Conservation (phyloP, 495 filamentous ascomycete species). For the Chaetomidium leptoderma region DNA sequence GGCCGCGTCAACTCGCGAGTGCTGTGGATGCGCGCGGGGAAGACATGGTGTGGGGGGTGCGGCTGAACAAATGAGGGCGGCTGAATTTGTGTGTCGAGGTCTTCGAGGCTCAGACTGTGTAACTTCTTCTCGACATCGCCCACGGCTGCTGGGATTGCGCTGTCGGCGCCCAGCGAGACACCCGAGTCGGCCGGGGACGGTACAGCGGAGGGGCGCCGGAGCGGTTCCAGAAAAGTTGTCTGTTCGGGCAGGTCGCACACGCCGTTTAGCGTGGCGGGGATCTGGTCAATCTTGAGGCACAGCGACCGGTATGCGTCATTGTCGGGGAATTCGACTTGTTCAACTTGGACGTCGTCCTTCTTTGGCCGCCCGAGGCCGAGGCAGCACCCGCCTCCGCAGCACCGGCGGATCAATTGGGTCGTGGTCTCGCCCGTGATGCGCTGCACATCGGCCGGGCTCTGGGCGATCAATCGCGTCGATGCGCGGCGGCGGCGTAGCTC, state of each 20-base stretch:
- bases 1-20: conserved; percentile 79
- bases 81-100: conserved; percentile 50
- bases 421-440: conserved; percentile 61
- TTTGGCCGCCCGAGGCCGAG: conserved; percentile 55
- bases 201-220: conserved; percentile 31
- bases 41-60: conserved; percentile 90
- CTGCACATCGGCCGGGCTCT: conserved; percentile 69
- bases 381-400: conserved; percentile 94
- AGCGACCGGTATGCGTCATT: conserved; percentile 82
- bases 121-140: conserved; percentile 26
- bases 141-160: background rate
- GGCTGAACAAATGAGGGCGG: conserved; percentile 89
- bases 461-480: conserved; percentile 74
- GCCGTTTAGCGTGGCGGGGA: conserved; percentile 67
- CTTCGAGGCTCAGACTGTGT: conserved; percentile 34
- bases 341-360: conserved; percentile 50
- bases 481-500: conserved; percentile 58
- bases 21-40: conserved; percentile 73
- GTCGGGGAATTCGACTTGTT: conserved; percentile 63
- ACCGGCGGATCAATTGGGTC: conserved; percentile 61
- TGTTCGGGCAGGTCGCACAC: conserved; percentile 67
- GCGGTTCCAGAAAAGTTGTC: conserved; percentile 61
- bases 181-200: conserved; percentile 40
- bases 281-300: conserved; percentile 66
- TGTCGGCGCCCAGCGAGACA: conserved; percentile 27